These are phyloP conservation scores for Solanum chacoense DNA, from an alignment of 305 asterid species.

Conservation along the genomic window DNA sequence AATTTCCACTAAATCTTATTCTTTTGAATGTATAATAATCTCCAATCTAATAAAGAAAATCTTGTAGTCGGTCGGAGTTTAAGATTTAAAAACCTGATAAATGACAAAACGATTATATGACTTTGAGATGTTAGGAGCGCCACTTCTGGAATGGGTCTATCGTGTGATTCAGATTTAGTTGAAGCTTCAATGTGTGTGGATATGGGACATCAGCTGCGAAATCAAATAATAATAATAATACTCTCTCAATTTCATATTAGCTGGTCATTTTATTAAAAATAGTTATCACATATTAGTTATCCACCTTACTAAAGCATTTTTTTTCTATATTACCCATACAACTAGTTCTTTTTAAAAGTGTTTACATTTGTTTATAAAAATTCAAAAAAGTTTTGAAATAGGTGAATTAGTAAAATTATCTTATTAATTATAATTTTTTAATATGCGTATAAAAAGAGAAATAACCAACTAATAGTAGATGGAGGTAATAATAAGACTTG, in stretches of 20 bases:
- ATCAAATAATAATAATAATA: too few species aligned
- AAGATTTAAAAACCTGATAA: background rate
- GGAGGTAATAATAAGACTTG: background rate
- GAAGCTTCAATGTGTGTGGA: too few species aligned
- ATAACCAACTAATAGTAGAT: too few species aligned
- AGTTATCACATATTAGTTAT: too few species aligned
- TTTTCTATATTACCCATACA: too few species aligned
- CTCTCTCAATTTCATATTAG: too few species aligned
- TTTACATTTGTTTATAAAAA: too few species aligned
- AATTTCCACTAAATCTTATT: background rate
- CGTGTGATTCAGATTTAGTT: too few species aligned
- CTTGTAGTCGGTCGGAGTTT: background rate
- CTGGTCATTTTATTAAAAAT: background rate
- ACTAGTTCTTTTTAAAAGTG: background rate
- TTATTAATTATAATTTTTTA: too few species aligned
- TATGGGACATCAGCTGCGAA: too few species aligned
- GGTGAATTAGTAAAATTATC: too few species aligned
- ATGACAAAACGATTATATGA: background rate
- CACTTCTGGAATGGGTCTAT: background rate
- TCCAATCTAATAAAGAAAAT: background rate
- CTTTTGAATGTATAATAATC: background rate
- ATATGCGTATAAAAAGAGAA: fast-evolving
- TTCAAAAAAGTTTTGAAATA: fast-evolving
- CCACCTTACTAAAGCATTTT: too few species aligned
- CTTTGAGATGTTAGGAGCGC: background rate